Evolutionary conservation across 2,329 filamentous ascomycete genomes (phyloP).

Genomic region (Fulvia fulva): DNA sequence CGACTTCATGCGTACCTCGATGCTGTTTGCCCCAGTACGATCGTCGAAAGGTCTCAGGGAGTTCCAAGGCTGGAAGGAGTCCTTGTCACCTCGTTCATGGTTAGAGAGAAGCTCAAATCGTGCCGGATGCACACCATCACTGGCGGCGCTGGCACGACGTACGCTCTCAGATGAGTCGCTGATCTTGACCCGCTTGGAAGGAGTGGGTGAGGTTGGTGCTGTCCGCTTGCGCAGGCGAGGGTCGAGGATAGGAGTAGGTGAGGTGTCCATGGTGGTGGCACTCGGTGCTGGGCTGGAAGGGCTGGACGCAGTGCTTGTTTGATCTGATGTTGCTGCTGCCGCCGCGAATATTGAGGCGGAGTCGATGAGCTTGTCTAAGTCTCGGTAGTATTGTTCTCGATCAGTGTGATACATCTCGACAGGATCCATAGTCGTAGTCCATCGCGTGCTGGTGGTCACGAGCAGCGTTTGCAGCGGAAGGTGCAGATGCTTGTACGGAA

Average conservation of each 20-base stretch:
- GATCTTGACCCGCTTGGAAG: constrained; percentile 8
- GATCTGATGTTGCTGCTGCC: background rate
- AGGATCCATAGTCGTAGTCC: constrained; percentile 10
- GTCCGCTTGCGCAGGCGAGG: constrained; percentile 10
- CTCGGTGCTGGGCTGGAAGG: background rate
- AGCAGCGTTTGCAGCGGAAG: background rate
- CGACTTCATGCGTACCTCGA: background rate
- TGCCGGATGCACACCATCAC: background rate
- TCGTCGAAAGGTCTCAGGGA: background rate
- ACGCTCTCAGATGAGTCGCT: background rate
- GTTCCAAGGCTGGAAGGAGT: background rate
- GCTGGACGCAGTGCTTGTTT: background rate
- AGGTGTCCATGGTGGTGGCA: background rate
- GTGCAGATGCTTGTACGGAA: background rate
- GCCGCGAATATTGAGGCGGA: constrained; percentile 7
- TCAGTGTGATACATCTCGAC: constrained; percentile 7
- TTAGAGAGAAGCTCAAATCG: background rate
- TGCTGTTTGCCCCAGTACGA: background rate
- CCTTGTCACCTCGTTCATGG: background rate
- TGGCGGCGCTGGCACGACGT: background rate
- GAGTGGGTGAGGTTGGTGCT: background rate
- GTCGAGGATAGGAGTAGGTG: constrained; percentile 7
- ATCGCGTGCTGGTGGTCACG: background rate
- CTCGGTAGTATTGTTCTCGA: constrained; percentile 10
- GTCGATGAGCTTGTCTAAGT: constrained; percentile 14